Base-by-base conservation (phyloP, 1,139 yeast genomes). In the Suhomyces coccinellae region DNA sequence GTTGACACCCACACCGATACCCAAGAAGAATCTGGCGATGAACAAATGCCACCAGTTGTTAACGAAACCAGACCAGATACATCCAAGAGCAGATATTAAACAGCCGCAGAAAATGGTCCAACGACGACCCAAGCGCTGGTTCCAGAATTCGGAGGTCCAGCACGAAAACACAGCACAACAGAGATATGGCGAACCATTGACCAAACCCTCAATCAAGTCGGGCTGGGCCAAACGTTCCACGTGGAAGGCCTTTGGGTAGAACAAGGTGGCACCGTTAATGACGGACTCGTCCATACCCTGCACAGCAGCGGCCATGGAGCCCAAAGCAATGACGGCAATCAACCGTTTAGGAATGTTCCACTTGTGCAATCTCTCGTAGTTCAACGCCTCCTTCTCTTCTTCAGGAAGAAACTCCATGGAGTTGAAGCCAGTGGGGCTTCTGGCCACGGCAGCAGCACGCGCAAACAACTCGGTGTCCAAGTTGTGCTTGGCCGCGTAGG, bases 211-310 rank as follows among this genome's bases (percentile, higher is more conserved):
- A 22, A 87, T 61, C 82, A 91, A 83, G 48, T 80, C 81, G 38
- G 80, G 77, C 57, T 84, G 72, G 30, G 73, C 69, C 55, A 75
- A 66, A 4, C 43, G 40, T 13, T 62, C 67, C 22, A 69, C 56
- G 11, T 70, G 73, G 43, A 85, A 71, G 1, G 62, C 63, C 2
- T 57, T 55, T 6, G 91, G 88, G 63, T 83, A 87, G 59, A 81
- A 84, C 40, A 87, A 66, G 45, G 83, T 79, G 9, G 96, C 96
- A 52, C 96, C 97, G 57, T 87, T 87, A 48, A 86, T 79, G 17
- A 87, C 96, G 1, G 95, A 77, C 63, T 88, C 96, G 63, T 88
- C 97, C 89, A 88, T 87, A 58, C 97, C 97, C 64, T 88, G 96
- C 31, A 89, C 91, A 8, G 91, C 87, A 16, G 96, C 97, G 44